phyloP scores from a whole-genome alignment of 139 green algal genomes.

The Ettlia oleoabundans region DNA sequence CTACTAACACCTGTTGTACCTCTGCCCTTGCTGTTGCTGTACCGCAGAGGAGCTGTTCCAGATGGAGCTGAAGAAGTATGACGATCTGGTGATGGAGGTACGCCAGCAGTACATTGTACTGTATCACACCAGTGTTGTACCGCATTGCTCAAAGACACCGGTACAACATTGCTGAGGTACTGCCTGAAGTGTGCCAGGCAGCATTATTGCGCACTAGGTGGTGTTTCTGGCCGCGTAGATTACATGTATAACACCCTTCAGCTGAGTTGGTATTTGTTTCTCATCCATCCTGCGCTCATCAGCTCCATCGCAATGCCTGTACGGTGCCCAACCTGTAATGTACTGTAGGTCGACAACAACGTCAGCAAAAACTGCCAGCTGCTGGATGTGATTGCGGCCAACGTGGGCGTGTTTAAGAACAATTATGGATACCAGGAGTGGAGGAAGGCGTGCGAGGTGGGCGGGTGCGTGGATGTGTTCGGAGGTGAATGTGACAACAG shows the following conservation, averaged over 20 bases:
- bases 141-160: not conserved
- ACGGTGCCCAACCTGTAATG: not conserved
- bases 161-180: no score
- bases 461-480: not conserved
- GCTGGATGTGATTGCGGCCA: constrained; percentile 57
- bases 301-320: no score
- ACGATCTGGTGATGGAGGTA: constrained; percentile 59
- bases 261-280: no score
- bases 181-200: no score
- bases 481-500: no score
- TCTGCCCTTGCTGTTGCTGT: not conserved
- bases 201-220: no score
- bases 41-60: constrained; percentile 73
- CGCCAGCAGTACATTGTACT: not conserved
- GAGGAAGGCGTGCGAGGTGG: constrained; percentile 65
- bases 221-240: no score
- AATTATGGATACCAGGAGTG: constrained; percentile 65
- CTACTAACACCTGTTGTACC: no score
- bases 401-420: constrained; percentile 47
- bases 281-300: no score
- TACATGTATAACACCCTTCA: no score
- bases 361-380: constrained; percentile 63
- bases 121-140: no score
- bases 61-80: constrained; percentile 89
- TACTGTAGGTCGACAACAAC: constrained; percentile 65